Evolutionary conservation across 768 basidiomycete species (phyloP), one percentile per base, ranked within the genome.

Genomic region (Ramaria sp.): DNA sequence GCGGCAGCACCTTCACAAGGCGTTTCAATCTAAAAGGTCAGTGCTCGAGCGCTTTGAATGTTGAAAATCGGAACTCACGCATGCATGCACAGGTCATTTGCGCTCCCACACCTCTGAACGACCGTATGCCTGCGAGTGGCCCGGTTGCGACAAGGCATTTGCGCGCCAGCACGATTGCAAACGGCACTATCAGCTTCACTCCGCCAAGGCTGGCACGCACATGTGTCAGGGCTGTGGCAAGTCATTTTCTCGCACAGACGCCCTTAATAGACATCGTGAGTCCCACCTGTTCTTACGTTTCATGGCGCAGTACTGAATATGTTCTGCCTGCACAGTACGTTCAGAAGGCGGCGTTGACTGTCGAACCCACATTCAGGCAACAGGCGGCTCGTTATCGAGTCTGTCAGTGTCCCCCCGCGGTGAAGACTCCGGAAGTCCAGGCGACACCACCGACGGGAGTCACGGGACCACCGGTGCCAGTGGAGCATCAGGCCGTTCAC

Each of bases 141-240:
- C 90, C 12, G 92, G 91, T 31, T 97, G 93, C 69, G 88, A 87
- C 67, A 97, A 96, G 68, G 87, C 90, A 24, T 95, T 96, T 68
- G 93, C 93, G 51, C 80, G 93, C 46, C 91, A 94, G 68, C 93
- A 97, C 69, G 93, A 97, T 67, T 95, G 92, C 88, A 96, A 96
- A 68, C 86, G 93, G 34, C 93, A 95, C 67, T 90, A 92, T 72
- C 88, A 90, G 1, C 75, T 97, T 6, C 93, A 97, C 63, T 81
- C 84, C 13, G 81, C 86, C 47, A 88, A 91, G 63, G 79, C 88
- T 9, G 84, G 88, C 64, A 79, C 84, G 31, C 93, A 95, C 68
- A 76, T 88, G 53, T 97, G 93, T 64, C 83, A 84, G 61, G 91
- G 91, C 2, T 97, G 93, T 71, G 86, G 90, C 67, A 94, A 95